Conservation (phyloP, 805 yeast species). For the Candida cerambycidarum region DNA sequence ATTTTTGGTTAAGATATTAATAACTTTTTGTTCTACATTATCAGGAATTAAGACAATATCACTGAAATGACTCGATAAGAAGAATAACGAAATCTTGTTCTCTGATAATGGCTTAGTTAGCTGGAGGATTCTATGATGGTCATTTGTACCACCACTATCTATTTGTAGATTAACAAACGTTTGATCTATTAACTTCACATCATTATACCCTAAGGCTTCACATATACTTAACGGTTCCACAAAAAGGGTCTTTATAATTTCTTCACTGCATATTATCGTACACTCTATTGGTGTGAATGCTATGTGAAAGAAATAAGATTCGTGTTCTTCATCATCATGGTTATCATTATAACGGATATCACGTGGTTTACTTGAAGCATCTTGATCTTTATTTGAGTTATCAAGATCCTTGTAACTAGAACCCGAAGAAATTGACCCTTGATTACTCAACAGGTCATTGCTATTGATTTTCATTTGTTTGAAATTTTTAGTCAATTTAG, state of each 20-base stretch:
- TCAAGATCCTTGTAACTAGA: conserved; percentile 19
- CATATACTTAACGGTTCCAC: conserved; percentile 37
- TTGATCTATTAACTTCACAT: conserved; percentile 41
- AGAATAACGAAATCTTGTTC: conserved; percentile 58
- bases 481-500: background rate
- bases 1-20: conserved; percentile 42
- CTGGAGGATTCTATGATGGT: conserved; percentile 48
- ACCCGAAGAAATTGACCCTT: conserved; percentile 12
- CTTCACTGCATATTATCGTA: conserved; percentile 50
- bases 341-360: too few species aligned
- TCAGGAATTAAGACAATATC: conserved; percentile 63
- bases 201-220: conserved; percentile 27
- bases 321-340: conserved; percentile 1
- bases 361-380: conserved; percentile 3
- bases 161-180: conserved; percentile 56
- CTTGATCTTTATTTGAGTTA: conserved; percentile 28
- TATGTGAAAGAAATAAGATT: conserved; percentile 49
- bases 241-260: conserved; percentile 42
- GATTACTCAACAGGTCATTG: conserved; percentile 7
- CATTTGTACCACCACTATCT: conserved; percentile 55
- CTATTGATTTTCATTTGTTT: conserved; percentile 6
- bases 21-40: conserved; percentile 43
- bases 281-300: conserved; percentile 65
- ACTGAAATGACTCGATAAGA: conserved; percentile 61
- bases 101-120: conserved; percentile 59